Conservation (phyloP, 306 rosid genomes). For the Datisca glomerata region DNA sequence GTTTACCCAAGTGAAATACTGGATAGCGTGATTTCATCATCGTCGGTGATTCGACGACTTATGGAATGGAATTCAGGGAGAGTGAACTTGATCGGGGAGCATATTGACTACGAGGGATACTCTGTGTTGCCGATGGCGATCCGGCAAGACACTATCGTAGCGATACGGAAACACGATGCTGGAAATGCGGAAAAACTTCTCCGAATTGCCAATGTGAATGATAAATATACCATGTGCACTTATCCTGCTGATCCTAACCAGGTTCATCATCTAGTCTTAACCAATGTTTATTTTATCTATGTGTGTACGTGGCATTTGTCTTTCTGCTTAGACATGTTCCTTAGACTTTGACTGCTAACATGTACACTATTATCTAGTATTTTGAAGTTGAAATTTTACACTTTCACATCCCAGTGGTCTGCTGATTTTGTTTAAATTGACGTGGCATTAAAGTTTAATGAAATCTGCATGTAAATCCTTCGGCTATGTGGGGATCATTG, state of each 20-base stretch:
- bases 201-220: conserved; percentile 65
- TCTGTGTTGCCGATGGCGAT: conserved; percentile 99
- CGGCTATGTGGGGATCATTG: too few relatives aligned
- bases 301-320: neutral
- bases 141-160: conserved; percentile 84
- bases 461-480: too few relatives aligned
- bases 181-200: conserved; percentile 33
- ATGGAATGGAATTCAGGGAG: conserved; percentile 45
- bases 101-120: conserved; percentile 90
- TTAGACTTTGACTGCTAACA: neutral
- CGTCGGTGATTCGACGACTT: neutral
- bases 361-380: neutral
- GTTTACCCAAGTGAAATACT: too few relatives aligned
- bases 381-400: too few relatives aligned
- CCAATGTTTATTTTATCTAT: too few relatives aligned
- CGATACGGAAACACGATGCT: conserved; percentile 39
- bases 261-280: too few relatives aligned
- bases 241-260: conserved; percentile 84
- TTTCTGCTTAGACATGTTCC: neutral
- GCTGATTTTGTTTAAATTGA: too few relatives aligned
- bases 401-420: too few relatives aligned
- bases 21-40: too few relatives aligned
- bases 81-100: conserved; percentile 98
- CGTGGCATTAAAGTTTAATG: too few relatives aligned
- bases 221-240: conserved; percentile 55